Conservation (phyloP, 2,329 filamentous ascomycete genomes). For the Penicillium polonicum region DNA sequence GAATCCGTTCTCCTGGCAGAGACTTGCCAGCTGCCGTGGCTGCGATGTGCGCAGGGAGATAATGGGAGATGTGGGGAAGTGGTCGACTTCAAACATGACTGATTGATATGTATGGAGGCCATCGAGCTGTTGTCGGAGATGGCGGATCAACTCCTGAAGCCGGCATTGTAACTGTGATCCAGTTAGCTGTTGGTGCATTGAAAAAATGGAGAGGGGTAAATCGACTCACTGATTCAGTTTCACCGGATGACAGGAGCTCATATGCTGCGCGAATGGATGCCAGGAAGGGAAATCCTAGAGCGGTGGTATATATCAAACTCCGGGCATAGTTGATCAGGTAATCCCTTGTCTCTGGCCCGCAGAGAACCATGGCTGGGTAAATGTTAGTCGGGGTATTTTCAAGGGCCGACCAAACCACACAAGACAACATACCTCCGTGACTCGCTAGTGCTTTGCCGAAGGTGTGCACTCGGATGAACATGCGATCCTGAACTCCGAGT, state of each 20-base stretch:
- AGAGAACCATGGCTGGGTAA: slow-evolving; percentile 59
- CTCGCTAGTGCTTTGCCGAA: slow-evolving; percentile 58
- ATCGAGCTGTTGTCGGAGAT: slow-evolving; percentile 48
- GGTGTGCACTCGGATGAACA: slow-evolving; percentile 53
- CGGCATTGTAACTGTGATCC: slow-evolving; percentile 40
- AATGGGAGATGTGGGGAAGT: slow-evolving; percentile 60
- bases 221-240: slow-evolving; percentile 46
- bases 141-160: slow-evolving; percentile 49
- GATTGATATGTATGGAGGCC: slow-evolving; percentile 32
- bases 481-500: slow-evolving; percentile 51
- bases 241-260: slow-evolving; percentile 53
- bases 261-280: slow-evolving; percentile 60
- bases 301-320: slow-evolving; percentile 73
- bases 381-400: background rate
- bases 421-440: slow-evolving; percentile 60
- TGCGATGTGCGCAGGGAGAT: slow-evolving; percentile 60
- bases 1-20: slow-evolving; percentile 60
- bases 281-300: slow-evolving; percentile 62
- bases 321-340: slow-evolving; percentile 75
- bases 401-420: background rate
- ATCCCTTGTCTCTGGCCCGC: slow-evolving; percentile 56
- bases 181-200: background rate
- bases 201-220: background rate
- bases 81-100: slow-evolving; percentile 39
- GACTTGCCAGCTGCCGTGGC: slow-evolving; percentile 58